phyloP scores from a whole-genome alignment of 2,329 filamentous ascomycete species.

The Scytalidium sp. region DNA sequence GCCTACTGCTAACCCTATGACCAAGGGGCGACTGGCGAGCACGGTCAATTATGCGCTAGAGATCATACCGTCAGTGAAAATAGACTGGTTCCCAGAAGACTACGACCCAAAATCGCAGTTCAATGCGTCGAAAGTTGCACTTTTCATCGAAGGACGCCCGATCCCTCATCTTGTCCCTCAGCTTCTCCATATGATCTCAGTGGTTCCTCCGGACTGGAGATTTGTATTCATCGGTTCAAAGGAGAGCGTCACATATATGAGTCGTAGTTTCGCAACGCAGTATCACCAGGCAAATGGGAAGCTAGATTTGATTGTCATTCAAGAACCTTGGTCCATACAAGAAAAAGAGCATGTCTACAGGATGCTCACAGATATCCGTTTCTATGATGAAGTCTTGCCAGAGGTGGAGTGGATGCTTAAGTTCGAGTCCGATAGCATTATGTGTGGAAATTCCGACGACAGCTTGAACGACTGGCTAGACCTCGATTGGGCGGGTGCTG shows the following conservation, averaged over 20 bases:
- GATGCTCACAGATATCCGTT: conserved; percentile 46
- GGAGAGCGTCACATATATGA: conserved; percentile 43
- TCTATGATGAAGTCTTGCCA: conserved; percentile 50
- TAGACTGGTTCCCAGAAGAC: conserved; percentile 24
- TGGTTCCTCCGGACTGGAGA: conserved; percentile 52
- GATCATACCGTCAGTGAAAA: conserved; percentile 25
- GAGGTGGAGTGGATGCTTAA: conserved; percentile 52
- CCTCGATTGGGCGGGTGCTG: conserved; percentile 53
- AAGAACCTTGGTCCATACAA: conserved; percentile 42
- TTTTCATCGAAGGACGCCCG: conserved; percentile 48
- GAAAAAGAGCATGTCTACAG: conserved; percentile 46
- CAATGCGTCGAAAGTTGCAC: conserved; percentile 48
- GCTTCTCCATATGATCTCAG: conserved; percentile 49
- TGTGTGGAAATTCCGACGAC: conserved; percentile 50
- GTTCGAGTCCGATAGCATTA: conserved; percentile 53
- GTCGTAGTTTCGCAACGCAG: conserved; percentile 42
- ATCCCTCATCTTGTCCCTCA: conserved; percentile 47
- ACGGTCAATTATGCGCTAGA: conserved; percentile 21
- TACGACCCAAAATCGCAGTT: conserved; percentile 25
- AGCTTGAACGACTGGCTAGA: conserved; percentile 51
- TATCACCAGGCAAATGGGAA: conserved; percentile 49
- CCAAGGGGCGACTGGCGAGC: conserved; percentile 30
- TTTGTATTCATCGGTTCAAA: conserved; percentile 51
- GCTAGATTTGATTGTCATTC: conserved; percentile 47
- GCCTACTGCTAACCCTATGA: conserved; percentile 40